Percentiles rank a stretch among this genome's conserved stretches.
phyloP scores from a whole-genome alignment of 73 alveolate genomes.

The Urostyla sp. region DNA sequence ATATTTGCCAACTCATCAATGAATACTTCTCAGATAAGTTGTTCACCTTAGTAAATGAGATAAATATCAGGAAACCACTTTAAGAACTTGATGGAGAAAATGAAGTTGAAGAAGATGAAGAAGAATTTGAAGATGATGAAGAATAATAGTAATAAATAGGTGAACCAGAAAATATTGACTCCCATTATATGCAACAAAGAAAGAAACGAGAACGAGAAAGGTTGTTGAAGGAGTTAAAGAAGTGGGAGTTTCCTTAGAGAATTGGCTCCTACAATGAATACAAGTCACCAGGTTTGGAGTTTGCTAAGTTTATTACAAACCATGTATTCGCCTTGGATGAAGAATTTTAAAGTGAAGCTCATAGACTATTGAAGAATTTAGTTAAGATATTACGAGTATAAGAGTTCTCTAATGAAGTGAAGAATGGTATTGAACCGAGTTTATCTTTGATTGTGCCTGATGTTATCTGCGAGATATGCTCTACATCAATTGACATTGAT shows the following conservation, averaged over 20 bases:
- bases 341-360: constrained; percentile 69
- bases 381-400: constrained; percentile 77
- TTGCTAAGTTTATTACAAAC: constrained; percentile 78
- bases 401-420: constrained; percentile 78
- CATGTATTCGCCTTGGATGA: constrained; percentile 86
- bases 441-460: constrained; percentile 85
- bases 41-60: constrained; percentile 61
- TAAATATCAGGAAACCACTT: constrained; percentile 1
- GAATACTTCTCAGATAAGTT: constrained; percentile 58
- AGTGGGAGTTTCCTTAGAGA: constrained; percentile 84
- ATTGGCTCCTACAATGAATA: constrained; percentile 83
- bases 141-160: constrained; percentile 65
- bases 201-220: constrained; percentile 61
- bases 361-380: constrained; percentile 75
- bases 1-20: constrained; percentile 4
- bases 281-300: constrained; percentile 68
- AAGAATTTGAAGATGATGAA: constrained; percentile 45
- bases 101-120: constrained; percentile 62
- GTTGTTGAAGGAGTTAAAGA: constrained; percentile 58
- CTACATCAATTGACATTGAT: constrained; percentile 79
- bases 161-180: constrained; percentile 60
- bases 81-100: constrained; percentile 65
- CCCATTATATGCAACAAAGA: constrained; percentile 61
- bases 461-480: constrained; percentile 87
- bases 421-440: constrained; percentile 86